phyloP scores from a whole-genome alignment of 2,329 filamentous ascomycete species.

The Lasiodiplodia sp. region DNA sequence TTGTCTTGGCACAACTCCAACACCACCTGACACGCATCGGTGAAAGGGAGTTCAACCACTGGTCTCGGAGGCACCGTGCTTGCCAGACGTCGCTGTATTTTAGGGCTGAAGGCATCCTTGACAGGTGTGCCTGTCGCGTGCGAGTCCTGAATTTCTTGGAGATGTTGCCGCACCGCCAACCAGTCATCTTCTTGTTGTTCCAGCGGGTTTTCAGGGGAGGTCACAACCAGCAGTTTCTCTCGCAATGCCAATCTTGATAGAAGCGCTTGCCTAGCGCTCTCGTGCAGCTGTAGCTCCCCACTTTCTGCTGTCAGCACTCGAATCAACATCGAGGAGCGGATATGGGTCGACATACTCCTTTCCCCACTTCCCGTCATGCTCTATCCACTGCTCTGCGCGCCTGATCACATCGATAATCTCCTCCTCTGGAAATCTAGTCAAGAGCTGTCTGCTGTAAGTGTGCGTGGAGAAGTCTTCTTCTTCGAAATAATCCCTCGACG shows the following conservation, averaged over 20 bases:
- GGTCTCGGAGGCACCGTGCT: slow-evolving; percentile 93
- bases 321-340: slow-evolving; percentile 20
- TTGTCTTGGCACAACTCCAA: slow-evolving; percentile 76
- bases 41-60: slow-evolving; percentile 78
- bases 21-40: slow-evolving; percentile 74
- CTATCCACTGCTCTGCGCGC: slow-evolving; percentile 59
- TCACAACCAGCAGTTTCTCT: slow-evolving; percentile 65
- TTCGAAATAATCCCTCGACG: slow-evolving; percentile 90
- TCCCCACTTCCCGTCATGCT: slow-evolving; percentile 32
- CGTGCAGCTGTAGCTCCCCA: slow-evolving; percentile 40
- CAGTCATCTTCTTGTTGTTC: slow-evolving; percentile 43
- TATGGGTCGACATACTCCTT: slow-evolving; percentile 1
- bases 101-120: slow-evolving; percentile 83
- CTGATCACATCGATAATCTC: slow-evolving; percentile 64
- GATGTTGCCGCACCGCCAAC: slow-evolving; percentile 45
- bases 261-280: slow-evolving; percentile 62
- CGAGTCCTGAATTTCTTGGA: slow-evolving; percentile 66
- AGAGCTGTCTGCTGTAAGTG: slow-evolving; percentile 80
- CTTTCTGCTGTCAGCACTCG: slow-evolving; percentile 32
- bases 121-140: slow-evolving; percentile 70
- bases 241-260: slow-evolving; percentile 71
- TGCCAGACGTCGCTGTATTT: slow-evolving; percentile 88
- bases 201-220: slow-evolving; percentile 48
- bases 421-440: slow-evolving; percentile 67
- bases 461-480: slow-evolving; percentile 98